Evolutionary conservation across 192 early-diverging fungal species (phyloP).

Genomic region (Entomortierella beljakovae): DNA sequence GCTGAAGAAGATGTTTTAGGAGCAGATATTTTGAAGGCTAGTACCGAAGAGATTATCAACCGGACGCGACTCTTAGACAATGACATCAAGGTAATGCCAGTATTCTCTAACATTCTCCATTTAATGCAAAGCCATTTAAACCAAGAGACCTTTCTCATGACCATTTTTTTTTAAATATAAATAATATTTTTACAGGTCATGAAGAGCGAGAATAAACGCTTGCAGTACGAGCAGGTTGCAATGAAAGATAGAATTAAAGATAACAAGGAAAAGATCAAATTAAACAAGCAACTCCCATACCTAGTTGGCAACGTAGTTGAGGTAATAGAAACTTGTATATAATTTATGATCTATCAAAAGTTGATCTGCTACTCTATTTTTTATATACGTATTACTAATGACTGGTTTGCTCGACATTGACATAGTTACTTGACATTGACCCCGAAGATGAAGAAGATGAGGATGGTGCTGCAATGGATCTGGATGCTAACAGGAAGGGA

Average conservation of each 20-base stretch:
- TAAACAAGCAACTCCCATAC: slow-evolving; percentile 98
- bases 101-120: neutral
- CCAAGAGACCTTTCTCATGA: neutral
- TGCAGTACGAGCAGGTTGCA: slow-evolving; percentile 87
- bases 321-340: slow-evolving; percentile 66
- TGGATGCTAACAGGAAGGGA: slow-evolving; percentile 93
- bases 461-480: slow-evolving; percentile 93
- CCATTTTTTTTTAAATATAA: neutral
- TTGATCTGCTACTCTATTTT: neutral
- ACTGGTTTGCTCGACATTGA: neutral
- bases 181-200: slow-evolving; percentile 69
- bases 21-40: slow-evolving; percentile 88
- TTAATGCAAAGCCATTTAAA: neutral
- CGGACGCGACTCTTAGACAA: slow-evolving; percentile 94
- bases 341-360: no score
- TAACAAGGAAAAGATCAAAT: slow-evolving; percentile 98
- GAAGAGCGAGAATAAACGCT: slow-evolving; percentile 90
- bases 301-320: slow-evolving; percentile 97
- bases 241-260: slow-evolving; percentile 96
- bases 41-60: slow-evolving; percentile 93
- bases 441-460: slow-evolving; percentile 92
- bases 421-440: slow-evolving; percentile 88
- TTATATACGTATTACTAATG: no score
- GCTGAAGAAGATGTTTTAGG: slow-evolving; percentile 82
- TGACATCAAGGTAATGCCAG: slow-evolving; percentile 86